These are phyloP conservation scores for Yamadazyma dendronema DNA, from an alignment of 1,139 yeast species.

Conservation along the genomic window DNA sequence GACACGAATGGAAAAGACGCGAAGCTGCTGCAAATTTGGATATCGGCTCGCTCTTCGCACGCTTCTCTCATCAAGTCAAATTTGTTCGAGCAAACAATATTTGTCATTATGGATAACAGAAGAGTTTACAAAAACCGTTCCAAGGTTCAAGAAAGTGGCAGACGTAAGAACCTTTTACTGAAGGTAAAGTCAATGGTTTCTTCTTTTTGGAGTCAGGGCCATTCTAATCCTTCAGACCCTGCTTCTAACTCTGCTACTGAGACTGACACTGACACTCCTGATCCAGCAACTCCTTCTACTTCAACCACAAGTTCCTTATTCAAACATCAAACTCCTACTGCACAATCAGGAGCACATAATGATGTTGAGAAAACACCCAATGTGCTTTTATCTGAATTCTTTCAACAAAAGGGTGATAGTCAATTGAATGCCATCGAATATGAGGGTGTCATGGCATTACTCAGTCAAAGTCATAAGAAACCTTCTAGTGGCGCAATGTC, in stretches of 20 bases:
- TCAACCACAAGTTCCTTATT: neutral
- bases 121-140: constrained; percentile 29
- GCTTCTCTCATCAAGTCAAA: neutral
- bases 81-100: neutral
- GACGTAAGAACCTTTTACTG: constrained; percentile 26
- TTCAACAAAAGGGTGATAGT: constrained; percentile 68
- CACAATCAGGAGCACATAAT: neutral
- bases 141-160: constrained; percentile 1
- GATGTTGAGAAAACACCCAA: constrained; percentile 31
- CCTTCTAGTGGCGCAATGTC: constrained; percentile 7
- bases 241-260: neutral
- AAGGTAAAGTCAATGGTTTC: constrained; percentile 29
- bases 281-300: neutral
- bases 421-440: constrained; percentile 77
- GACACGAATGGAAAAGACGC: neutral
- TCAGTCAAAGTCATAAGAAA: constrained; percentile 22
- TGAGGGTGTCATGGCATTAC: constrained; percentile 75
- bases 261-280: neutral
- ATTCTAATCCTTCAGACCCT: constrained; percentile 2
- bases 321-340: neutral
- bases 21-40: neutral
- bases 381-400: constrained; percentile 68
- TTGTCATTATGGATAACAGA: constrained; percentile 46
- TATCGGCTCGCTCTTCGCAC: neutral
- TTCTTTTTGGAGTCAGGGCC: constrained; percentile 14